A percentile compares a stretch with the other conserved stretches of the same genome.
Evolutionary conservation across 495 filamentous ascomycete species (phyloP).

Genomic region (Mytilinidion resinicola): DNA sequence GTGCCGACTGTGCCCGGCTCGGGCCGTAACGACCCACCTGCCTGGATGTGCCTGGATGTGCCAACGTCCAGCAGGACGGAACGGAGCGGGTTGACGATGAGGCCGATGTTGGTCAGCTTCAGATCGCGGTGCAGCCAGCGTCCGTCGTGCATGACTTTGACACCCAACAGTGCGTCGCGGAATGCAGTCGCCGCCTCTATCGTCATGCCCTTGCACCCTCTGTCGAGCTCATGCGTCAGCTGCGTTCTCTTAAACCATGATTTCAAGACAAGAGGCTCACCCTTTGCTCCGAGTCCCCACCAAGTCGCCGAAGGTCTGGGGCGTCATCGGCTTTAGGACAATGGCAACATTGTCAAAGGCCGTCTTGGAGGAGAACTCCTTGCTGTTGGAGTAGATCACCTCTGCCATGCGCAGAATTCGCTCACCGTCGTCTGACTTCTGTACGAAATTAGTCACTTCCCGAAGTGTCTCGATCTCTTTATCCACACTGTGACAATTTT

Average conservation of each 20-base stretch:
- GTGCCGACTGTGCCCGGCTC: slow-evolving; percentile 14
- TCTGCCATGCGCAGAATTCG: too few species aligned
- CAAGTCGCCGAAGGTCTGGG: background rate
- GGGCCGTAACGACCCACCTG: slow-evolving; percentile 12
- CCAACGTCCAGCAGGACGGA: slow-evolving; percentile 21
- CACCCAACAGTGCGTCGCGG: background rate
- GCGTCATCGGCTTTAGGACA: background rate
- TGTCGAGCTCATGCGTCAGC: background rate
- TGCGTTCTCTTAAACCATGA: background rate
- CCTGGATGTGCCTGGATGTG: background rate
- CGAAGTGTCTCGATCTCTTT: background rate
- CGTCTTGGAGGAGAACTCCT: background rate
- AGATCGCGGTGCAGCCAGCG: background rate
- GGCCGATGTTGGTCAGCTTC: background rate
- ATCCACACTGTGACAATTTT: background rate
- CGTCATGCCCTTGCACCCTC: background rate
- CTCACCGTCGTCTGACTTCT: background rate
- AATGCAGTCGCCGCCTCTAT: background rate
- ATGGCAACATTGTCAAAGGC: background rate
- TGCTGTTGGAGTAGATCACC: too few species aligned
- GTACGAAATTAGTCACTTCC: background rate
- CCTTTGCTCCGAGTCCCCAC: background rate
- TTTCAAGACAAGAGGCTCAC: background rate
- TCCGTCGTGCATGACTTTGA: background rate
- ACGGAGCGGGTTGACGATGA: slow-evolving; percentile 7